Conservation (phyloP, 805 yeast species). For the Sporopachydermia lactativora region DNA sequence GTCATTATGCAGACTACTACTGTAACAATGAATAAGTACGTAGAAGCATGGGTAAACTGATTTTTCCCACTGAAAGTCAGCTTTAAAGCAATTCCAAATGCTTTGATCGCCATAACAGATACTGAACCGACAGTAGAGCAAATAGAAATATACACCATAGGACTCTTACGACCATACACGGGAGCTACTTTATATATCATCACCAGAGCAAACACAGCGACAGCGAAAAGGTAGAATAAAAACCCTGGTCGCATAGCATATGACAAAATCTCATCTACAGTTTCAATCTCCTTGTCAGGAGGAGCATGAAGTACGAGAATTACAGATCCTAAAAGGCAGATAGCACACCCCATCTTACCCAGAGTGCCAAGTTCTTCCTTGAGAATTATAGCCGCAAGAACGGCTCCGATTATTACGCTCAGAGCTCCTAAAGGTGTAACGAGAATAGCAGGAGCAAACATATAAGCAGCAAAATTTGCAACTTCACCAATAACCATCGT, state of each 20-base stretch:
- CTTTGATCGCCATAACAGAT: conserved; percentile 84
- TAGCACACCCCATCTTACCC: conserved; percentile 89
- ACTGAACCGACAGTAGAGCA: conserved; percentile 86
- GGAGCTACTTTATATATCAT: conserved; percentile 83
- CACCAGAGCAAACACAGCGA: conserved; percentile 52
- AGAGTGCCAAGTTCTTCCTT: conserved; percentile 78
- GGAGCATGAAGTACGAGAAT: conserved; percentile 88
- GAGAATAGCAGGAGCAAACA: conserved; percentile 86
- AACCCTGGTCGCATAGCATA: conserved; percentile 75
- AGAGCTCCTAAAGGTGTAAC: conserved; percentile 90
- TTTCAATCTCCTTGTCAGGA: conserved; percentile 77
- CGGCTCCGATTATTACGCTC: conserved; percentile 84
- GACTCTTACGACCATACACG: conserved; percentile 60
- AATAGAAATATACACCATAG: conserved; percentile 80
- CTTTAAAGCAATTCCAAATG: conserved; percentile 84
- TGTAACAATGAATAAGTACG: conserved; percentile 66
- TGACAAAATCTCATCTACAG: conserved; percentile 74
- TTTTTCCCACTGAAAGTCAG: conserved; percentile 74
- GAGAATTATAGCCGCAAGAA: conserved; percentile 70
- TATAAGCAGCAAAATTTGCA: conserved; percentile 89
- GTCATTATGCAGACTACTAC: conserved; percentile 74
- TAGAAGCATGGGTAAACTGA: conserved; percentile 74
- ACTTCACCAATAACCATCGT: conserved; percentile 87
- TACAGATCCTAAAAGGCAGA: conserved; percentile 76
- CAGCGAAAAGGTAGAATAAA: conserved; percentile 46